phyloP scores from a whole-genome alignment of 257 asterid genomes.

The Striga asiatica region DNA sequence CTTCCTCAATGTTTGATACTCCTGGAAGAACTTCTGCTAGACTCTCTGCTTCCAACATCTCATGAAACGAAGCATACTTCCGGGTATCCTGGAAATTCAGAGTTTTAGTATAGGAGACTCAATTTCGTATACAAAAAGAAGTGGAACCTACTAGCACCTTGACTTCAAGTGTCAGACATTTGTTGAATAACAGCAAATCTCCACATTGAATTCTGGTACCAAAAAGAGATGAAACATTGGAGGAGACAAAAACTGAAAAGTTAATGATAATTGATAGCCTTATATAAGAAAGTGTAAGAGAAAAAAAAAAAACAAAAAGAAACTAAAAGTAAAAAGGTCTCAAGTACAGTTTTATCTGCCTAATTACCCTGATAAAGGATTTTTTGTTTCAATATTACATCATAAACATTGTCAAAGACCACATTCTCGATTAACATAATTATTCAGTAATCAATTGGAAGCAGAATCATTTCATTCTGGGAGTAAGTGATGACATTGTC shows the following conservation, averaged over 20 bases:
- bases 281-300: neutral
- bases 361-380: neutral
- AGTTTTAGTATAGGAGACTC: slow-evolving; percentile 8
- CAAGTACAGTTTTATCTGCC: neutral
- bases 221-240: slow-evolving; percentile 13
- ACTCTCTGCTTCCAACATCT: slow-evolving; percentile 69
- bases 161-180: slow-evolving; percentile 64
- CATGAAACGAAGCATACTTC: slow-evolving; percentile 59
- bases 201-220: slow-evolving; percentile 49
- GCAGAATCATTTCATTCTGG: neutral
- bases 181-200: slow-evolving; percentile 50
- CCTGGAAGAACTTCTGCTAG: slow-evolving; percentile 73
- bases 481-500: too few relatives aligned
- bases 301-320: neutral
- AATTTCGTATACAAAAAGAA: slow-evolving; percentile 7
- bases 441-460: neutral
- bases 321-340: too few relatives aligned
- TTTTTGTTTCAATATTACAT: neutral
- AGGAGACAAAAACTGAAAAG: slow-evolving; percentile 6
- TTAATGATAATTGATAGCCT: neutral
- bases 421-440: neutral
- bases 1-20: slow-evolving; percentile 54
- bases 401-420: neutral
- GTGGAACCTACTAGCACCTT: slow-evolving; percentile 44
- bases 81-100: slow-evolving; percentile 44